Base-by-base conservation (phyloP, 2,329 filamentous ascomycete genomes). In the Lasiodiplodia gonubiensis region DNA sequence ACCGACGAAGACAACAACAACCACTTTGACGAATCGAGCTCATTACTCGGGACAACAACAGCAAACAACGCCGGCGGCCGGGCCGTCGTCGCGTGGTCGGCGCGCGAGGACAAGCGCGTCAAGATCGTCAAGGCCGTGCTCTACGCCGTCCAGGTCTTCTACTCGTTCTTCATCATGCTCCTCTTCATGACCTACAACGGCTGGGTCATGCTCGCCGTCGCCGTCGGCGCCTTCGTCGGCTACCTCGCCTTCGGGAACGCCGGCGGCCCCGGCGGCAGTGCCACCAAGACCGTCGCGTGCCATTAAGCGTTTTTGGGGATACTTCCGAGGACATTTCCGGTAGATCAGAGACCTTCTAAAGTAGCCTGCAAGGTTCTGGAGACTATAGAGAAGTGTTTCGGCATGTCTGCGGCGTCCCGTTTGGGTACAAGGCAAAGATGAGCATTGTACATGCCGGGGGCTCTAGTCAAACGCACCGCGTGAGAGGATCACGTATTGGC, bases 121-220 rank as follows among this genome's bases (percentile, higher is more conserved):
- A 93, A 92, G 79, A 77, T 96, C 69, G 82, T 92, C 79, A 94
- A 97, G 84, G 92, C 92, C 33, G 80, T 86, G 37, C 82, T 99
- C 67, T 99, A 99, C 83, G 94, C 90, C 23, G 80, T 95, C 63
- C 95, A 99, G 84, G 96, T 95, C 72, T 98, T 98, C 80, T 99
- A 99, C 80, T 96, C 94, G 55, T 98, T 99, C 76, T 98, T 99
- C 86, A 94, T 99, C 78, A 99, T 99, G 95, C 85, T 99, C 69
- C 82, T 99, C 25, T 99, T 99, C 81, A 99, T 99, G 95, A 99
- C 95, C n/a, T 99, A 99, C 82, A 99, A 99, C 75, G 95, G 95
- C 67, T 97, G 92, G 90, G 89, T 99, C 72, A 99, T 99, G 95
- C 80, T 97, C 71, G 88, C 94, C 3, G 94, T 98, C 18, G 91